Conservation (phyloP, 192 early-diverging fungal genomes). For the Gaertneriomyces sp. region DNA sequence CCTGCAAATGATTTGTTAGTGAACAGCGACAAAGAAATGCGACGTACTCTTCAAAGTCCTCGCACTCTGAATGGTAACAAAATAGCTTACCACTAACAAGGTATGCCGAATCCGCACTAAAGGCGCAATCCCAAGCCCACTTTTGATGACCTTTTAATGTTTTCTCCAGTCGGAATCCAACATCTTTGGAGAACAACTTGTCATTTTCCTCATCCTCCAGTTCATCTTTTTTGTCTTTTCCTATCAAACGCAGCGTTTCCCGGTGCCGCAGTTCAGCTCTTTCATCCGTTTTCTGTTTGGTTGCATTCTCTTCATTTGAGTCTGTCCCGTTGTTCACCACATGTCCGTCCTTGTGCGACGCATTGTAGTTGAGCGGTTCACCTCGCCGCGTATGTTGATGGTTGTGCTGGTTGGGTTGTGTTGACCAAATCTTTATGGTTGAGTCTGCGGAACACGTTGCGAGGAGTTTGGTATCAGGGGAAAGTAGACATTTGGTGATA, state of each 20-base stretch:
- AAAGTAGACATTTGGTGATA: conserved; percentile 76
- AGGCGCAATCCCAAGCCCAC: conserved; percentile 93
- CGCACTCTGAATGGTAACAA: background rate
- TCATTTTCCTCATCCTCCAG: too few relatives aligned
- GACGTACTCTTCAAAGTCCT: conserved; percentile 1
- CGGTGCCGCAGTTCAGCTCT: too few relatives aligned
- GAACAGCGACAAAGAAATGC: background rate
- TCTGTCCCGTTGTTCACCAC: too few relatives aligned
- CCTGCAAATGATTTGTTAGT: conserved; percentile 38
- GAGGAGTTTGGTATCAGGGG: conserved; percentile 74
- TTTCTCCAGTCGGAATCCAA: conserved; percentile 65
- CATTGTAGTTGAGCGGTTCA: too few relatives aligned
- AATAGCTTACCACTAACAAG: conserved; percentile 64
- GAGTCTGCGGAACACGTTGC: conserved; percentile 85
- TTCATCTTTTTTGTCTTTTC: too few relatives aligned
- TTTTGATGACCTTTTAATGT: conserved; percentile 77
- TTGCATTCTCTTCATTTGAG: too few relatives aligned
- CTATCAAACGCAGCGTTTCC: too few relatives aligned
- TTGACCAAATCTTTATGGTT: conserved; percentile 80
- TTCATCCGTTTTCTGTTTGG: too few relatives aligned
- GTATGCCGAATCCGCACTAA: conserved; percentile 88
- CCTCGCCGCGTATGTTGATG: too few relatives aligned
- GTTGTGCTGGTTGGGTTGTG: background rate
- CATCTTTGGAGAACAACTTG: conserved; percentile 11
- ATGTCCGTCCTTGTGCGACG: too few relatives aligned